Evolutionary conservation across 2,329 filamentous ascomycete genomes (phyloP), one percentile per base, ranked within the genome.

Genomic region (Aspergillus hortae): DNA sequence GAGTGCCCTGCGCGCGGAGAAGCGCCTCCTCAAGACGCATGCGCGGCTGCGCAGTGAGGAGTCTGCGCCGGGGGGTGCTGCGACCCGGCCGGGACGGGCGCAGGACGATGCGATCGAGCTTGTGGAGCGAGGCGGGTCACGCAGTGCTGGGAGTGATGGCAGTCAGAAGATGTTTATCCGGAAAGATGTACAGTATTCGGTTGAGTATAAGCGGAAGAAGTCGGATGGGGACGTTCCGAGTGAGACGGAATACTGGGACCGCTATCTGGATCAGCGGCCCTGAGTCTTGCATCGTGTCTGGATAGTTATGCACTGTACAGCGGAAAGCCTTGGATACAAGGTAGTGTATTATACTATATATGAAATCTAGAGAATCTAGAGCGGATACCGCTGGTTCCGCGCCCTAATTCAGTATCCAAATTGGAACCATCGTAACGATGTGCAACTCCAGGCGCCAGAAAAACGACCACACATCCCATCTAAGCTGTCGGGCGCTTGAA

Each of bases 121-220:
- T 41, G 52, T 49, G 23, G 52, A 53, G 12, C 40, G 44, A 17
- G 32, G 21, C 53, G 30, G 40, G 25, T 44, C 25, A 14, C 11
- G 19, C 14, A 50, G 54, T 50, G 19, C 25, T 14, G 51, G 23
- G 12, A 59, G 56, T 48, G 53, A 56, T 33, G 56, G 53, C 10
- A 58, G 46, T 15, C 52, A 56, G 9, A 61, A 51, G 52, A 67
- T 70, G 67, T 63, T 68, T 23, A 70, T 70, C 42, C 60, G 61
- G 44, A 70, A 70, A 52, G 67, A 70, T 48, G 58, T 70, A 30
- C 56, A 60, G 41, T 67, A 66, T 46, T 61, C 63, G 4, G 55
- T 67, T 38, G 59, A 67, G 52, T 67, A 61, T 56, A 61, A 64
- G 41, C 44, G 44, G 38, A 19, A 33, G 21, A 41, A 32, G 35